These are phyloP conservation scores for Clarireedia hainanense DNA, from an alignment of 2,329 filamentous ascomycete species.

Conservation along the genomic window DNA sequence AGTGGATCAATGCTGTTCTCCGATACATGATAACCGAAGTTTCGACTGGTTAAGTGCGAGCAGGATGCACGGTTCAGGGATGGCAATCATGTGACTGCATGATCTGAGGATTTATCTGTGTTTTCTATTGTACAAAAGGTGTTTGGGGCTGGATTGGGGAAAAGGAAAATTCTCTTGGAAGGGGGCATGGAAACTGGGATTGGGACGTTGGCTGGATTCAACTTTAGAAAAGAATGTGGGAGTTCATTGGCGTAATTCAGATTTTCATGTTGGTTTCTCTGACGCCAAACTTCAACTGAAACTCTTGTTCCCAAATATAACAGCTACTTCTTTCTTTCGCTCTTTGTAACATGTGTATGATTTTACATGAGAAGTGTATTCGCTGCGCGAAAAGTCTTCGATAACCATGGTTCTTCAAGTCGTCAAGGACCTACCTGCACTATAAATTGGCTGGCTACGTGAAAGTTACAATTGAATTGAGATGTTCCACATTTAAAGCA, in stretches of 20 bases:
- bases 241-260: background rate
- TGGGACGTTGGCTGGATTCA: background rate
- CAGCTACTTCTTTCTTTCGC: no score
- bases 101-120: background rate
- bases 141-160: background rate
- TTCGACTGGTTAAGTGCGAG: slow-evolving; percentile 3
- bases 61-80: background rate
- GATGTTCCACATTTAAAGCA: no score
- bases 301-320: no score
- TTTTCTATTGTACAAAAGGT: background rate
- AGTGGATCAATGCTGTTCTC: slow-evolving; percentile 3
- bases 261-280: no score
- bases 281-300: no score
- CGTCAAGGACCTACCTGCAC: no score
- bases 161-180: background rate
- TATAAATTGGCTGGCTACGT: no score
- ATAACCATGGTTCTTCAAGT: no score
- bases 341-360: no score
- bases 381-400: no score
- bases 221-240: background rate
- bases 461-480: no score
- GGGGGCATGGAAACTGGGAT: background rate
- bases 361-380: no score
- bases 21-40: background rate
- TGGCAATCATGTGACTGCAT: slow-evolving; percentile 2